Base-by-base conservation (phyloP, 352 stramenopile species). In the Phytopythium oedochilum region DNA sequence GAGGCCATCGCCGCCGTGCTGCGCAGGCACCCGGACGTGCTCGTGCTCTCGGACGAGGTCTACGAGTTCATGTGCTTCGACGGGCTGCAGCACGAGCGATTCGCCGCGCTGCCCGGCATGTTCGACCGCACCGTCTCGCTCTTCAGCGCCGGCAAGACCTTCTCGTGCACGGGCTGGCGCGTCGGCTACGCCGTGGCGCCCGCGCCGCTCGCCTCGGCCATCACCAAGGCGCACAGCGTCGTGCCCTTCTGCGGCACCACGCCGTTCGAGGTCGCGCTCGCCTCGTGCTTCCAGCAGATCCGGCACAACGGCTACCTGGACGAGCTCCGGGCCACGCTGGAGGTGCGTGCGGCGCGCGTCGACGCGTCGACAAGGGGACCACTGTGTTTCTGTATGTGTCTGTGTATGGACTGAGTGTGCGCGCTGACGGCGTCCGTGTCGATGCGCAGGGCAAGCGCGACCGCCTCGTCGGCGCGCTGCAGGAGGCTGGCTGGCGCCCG, bases 51-150 rank as follows among this genome's bases (percentile, higher is more conserved):
- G 6, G 97, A 99, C 68, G 97, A 99, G 68, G 97, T 99, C 17
- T 99, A 99, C 78, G 97, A 99, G 78, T 98, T 97, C 66, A 98
- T 99, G 80, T 88, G 92, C 38, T 97, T 86, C 63, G 88, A 96
- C 56, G 83, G 80, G 8, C 65, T 79, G 1, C 5, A 50, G 17
- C 79, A 94, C 53, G 75, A 90, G 50, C 83, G 86, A 22, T 71
- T 96, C 38, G 87, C 83, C 7, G 44, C 76, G 38, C 73, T 97
- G 53, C 83, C 89, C 1, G 79, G 86, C 35, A 89, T 97, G 63
- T 89, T 83, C 39, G 74, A 97, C 32, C 82, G 86, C 55, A 97
- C 87, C 2, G 80, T 98, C 42, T 94, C 96, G n/a, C 86, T 97
- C 31, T 96, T 96, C 58, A 97, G 86, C 17, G 73, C 94, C 2